Base-by-base conservation (phyloP, 768 basidiomycete genomes). In the Boletus edulis region DNA sequence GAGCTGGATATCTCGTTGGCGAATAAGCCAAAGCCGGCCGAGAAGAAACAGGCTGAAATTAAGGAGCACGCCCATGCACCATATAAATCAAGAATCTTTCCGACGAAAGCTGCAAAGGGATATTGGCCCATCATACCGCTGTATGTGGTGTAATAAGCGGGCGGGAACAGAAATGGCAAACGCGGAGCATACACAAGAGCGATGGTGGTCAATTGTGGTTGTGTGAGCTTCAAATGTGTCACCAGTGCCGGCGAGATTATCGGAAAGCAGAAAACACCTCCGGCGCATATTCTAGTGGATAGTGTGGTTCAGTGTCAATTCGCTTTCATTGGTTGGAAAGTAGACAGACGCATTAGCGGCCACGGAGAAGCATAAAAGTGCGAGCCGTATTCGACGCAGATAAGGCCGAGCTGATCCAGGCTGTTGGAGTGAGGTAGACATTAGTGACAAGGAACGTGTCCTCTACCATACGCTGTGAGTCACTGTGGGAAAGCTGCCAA, bases 61-160 rank as follows among this genome's bases (percentile, higher is more conserved):
- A 89, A 70, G 17, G 91, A 91, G 67, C 84, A 87, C 5, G 76
- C 65, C 67, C 86, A 79, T 35, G 90, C 83, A 0, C 91, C 91
- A 62, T 82, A 78, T 38, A 63, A 62, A 70, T 93, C 91, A 40
- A 89, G 75, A 3, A 85, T 66, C 57, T 82, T 85, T 44, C 91
- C 91, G 40, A 86, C 82, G 1, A 89, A 15, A 2, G 84, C 83
- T 18, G 86, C 81, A 54, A 89, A 76, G 3, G 89, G 88, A 67
- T 93, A 92, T 73, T 92, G 89, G 5, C 88, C 86, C 57, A 84
- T 80, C 80, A 93, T 84, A 3, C 87, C 91, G n/a, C 91, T 92
- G 49, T 35, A 38, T 51, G 27, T 13, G 49, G 31, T 32, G 10
- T 17, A 5, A 13, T 62, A 38, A 61, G 54, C 22, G 6, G 39